Conservation (phyloP, 2,329 filamentous ascomycete species). For the Aplosporella prunicola region DNA sequence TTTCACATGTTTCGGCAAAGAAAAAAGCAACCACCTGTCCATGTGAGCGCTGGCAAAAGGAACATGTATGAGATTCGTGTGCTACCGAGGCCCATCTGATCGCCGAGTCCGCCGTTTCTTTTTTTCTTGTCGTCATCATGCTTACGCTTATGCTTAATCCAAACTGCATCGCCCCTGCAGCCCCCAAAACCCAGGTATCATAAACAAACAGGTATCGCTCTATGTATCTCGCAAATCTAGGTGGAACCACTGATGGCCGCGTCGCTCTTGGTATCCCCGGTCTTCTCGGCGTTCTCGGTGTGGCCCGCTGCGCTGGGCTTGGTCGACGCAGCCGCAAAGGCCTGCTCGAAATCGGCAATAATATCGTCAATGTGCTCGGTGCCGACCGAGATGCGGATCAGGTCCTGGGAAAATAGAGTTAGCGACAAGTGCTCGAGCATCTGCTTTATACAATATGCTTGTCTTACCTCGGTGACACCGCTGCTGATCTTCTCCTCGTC, state of each 20-base stretch:
- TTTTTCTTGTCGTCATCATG: too few relatives aligned
- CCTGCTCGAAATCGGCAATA: constrained; percentile 89
- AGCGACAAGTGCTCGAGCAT: constrained; percentile 10
- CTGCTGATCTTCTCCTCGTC: constrained; percentile 72
- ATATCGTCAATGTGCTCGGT: constrained; percentile 98
- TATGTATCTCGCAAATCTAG: too few relatives aligned
- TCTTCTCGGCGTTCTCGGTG: constrained; percentile 24
- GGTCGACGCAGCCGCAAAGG: constrained; percentile 54
- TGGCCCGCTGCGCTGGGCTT: constrained; percentile 31
- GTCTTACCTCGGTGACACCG: constrained; percentile 64
- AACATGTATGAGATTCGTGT: too few relatives aligned
- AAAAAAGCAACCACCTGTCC: too few relatives aligned
- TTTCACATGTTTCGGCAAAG: too few relatives aligned
- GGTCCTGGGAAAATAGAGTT: constrained; percentile 50
- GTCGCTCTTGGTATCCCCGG: constrained; percentile 17
- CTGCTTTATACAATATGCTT: constrained; percentile 3
- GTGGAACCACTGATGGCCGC: constrained; percentile 16
- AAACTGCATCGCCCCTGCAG: too few relatives aligned
- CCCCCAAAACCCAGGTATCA: too few relatives aligned
- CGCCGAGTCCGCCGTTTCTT: too few relatives aligned
- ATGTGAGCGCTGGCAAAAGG: too few relatives aligned
- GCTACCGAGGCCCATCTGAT: too few relatives aligned
- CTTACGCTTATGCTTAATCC: too few relatives aligned
- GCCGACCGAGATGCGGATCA: constrained; percentile 90
- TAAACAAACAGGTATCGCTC: too few relatives aligned